Conservation (phyloP, 1,284 basidiomycete species). For the Spongispora temasekensis region DNA sequence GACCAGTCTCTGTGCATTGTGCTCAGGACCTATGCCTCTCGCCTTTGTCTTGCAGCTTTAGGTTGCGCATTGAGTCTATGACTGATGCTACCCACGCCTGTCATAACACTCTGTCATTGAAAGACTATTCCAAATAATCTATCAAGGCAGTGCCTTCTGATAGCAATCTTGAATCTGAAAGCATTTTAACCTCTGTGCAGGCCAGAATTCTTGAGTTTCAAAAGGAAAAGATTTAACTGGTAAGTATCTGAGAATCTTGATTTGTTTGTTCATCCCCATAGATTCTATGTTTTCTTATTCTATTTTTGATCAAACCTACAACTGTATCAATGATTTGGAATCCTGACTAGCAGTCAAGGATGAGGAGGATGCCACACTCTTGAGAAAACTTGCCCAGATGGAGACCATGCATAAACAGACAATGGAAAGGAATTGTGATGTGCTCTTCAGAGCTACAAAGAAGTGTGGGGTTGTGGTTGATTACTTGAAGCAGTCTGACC, state of each 20-base stretch:
- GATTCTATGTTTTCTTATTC: neutral
- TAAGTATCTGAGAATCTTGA: slow-evolving; percentile 4
- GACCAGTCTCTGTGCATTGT: too few species aligned
- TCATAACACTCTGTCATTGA: too few species aligned
- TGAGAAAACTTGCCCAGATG: slow-evolving; percentile 13
- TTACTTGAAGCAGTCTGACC: slow-evolving; percentile 1
- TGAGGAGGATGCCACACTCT: slow-evolving; percentile 17
- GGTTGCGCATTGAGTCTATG: too few species aligned
- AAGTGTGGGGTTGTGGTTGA: slow-evolving; percentile 13
- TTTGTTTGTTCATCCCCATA: neutral
- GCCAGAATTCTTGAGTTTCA: neutral
- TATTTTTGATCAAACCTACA: slow-evolving; percentile 16
- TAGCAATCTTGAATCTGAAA: neutral
- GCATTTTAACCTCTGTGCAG: slow-evolving; percentile 1
- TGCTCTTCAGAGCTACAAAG: slow-evolving; percentile 18
- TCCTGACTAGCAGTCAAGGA: slow-evolving; percentile 19
- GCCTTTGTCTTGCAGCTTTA: too few species aligned
- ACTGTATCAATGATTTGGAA: slow-evolving; percentile 23
- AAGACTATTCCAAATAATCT: slow-evolving; percentile 9
- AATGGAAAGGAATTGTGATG: slow-evolving; percentile 19
- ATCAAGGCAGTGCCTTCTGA: slow-evolving; percentile 8
- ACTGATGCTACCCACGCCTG: too few species aligned
- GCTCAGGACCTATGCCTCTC: too few species aligned
- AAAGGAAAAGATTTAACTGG: slow-evolving; percentile 17
- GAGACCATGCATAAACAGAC: slow-evolving; percentile 21